Conservation (phyloP, 2,329 filamentous ascomycete species). For the Colletotrichum incanum region DNA sequence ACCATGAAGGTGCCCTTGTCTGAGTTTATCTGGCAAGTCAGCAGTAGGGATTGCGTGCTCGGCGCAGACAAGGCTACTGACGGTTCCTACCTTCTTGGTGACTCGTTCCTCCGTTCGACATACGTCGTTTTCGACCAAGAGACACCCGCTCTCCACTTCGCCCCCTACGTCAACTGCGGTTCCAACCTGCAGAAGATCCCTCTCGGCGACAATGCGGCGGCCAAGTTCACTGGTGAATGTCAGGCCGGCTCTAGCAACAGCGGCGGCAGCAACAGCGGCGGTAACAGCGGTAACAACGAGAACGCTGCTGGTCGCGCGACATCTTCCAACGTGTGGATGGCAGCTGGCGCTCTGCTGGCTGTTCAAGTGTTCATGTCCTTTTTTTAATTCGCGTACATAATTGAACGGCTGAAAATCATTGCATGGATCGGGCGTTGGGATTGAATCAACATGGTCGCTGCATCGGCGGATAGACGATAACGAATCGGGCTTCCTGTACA, state of each 20-base stretch:
- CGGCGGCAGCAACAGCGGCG: slow-evolving; percentile 1
- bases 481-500: slow-evolving; percentile 21
- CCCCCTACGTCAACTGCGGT: slow-evolving; percentile 48
- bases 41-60: slow-evolving; percentile 57
- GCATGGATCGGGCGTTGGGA: slow-evolving; percentile 37
- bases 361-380: slow-evolving; percentile 34
- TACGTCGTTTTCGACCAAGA: slow-evolving; percentile 57
- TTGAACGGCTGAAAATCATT: slow-evolving; percentile 28
- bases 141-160: slow-evolving; percentile 48
- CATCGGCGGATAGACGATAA: slow-evolving; percentile 25
- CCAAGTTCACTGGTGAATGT: slow-evolving; percentile 46
- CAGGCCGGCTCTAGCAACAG: slow-evolving; percentile 24
- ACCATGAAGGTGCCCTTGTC: slow-evolving; percentile 61
- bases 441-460: slow-evolving; percentile 18
- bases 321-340: slow-evolving; percentile 24
- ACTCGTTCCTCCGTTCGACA: slow-evolving; percentile 61
- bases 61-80: slow-evolving; percentile 62
- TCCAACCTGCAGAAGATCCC: slow-evolving; percentile 47
- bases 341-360: slow-evolving; percentile 26
- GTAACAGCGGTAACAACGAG: neutral
- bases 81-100: slow-evolving; percentile 55
- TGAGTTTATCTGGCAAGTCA: slow-evolving; percentile 63
- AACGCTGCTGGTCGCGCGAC: slow-evolving; percentile 36
- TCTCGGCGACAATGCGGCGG: slow-evolving; percentile 44
- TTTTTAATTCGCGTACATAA: slow-evolving; percentile 30